A percentile compares a stretch with the other conserved stretches of the same genome.
Evolutionary conservation across 1,284 basidiomycete genomes (phyloP).

Genomic region (Ceratobasidium sp.): DNA sequence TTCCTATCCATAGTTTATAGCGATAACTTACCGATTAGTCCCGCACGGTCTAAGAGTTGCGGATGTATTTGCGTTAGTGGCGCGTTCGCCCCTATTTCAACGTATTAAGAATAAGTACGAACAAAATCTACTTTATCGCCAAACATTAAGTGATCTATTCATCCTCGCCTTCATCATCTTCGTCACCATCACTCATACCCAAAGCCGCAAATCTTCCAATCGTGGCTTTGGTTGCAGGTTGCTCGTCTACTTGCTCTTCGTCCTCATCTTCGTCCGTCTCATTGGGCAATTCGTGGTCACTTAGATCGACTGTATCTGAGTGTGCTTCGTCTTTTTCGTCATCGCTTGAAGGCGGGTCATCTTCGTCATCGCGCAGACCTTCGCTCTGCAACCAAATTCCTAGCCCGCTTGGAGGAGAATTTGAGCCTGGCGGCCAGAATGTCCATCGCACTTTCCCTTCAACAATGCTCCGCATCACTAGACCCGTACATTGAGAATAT

Average conservation of each 20-base stretch:
- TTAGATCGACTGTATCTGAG: slow-evolving; percentile 48
- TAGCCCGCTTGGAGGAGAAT: slow-evolving; percentile 55
- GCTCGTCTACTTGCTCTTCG: slow-evolving; percentile 47
- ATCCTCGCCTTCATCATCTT: slow-evolving; percentile 54
- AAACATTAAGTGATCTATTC: background rate
- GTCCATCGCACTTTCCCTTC: slow-evolving; percentile 87
- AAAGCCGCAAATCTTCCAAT: slow-evolving; percentile 58
- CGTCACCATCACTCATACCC: slow-evolving; percentile 54
- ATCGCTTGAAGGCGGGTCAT: slow-evolving; percentile 51
- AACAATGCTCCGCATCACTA: slow-evolving; percentile 83
- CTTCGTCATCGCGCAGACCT: slow-evolving; percentile 42
- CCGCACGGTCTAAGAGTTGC: no score
- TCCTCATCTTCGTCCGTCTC: slow-evolving; percentile 49
- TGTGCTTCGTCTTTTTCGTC: slow-evolving; percentile 51
- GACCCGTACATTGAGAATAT: background rate
- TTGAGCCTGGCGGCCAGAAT: slow-evolving; percentile 79
- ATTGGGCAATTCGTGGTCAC: slow-evolving; percentile 43
- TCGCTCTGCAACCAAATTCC: slow-evolving; percentile 72
- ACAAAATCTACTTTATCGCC: background rate
- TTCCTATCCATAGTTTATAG: no score
- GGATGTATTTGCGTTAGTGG: no score
- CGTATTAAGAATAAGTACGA: background rate
- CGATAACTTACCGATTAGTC: no score
- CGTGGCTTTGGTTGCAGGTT: slow-evolving; percentile 43
- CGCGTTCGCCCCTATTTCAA: background rate